phyloP scores from a whole-genome alignment of 139 green algal species.

The Closterium sp. region DNA sequence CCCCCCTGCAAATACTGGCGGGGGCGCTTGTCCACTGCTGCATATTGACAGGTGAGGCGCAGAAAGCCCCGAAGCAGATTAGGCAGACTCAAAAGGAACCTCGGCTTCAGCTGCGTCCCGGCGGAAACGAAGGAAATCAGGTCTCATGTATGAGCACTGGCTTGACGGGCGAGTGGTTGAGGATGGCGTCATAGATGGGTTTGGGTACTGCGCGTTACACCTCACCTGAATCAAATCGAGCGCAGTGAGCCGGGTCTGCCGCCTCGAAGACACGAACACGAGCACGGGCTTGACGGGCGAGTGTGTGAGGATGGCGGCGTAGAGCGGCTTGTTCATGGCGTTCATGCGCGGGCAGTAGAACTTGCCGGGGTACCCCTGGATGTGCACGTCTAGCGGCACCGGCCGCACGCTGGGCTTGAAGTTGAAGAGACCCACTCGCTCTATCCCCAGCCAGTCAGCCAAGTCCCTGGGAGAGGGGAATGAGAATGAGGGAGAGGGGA shows the following conservation, averaged over 20 bases:
- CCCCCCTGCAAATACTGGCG: too few relatives aligned
- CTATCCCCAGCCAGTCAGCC: constrained; percentile 89
- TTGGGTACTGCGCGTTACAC: constrained; percentile 98
- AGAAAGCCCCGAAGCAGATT: too few relatives aligned
- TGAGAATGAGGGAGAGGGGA: neutral
- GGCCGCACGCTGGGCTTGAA: constrained; percentile 93
- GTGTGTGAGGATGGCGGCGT: constrained; percentile 91
- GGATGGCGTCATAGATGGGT: constrained; percentile 90
- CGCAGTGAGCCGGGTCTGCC: constrained; percentile 93
- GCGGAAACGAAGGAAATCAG: constrained; percentile 85
- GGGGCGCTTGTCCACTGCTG: too few relatives aligned
- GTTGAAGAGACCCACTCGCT: constrained; percentile 85
- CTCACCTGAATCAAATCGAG: constrained; percentile 85
- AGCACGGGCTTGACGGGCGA: constrained; percentile 89
- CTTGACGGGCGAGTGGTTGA: constrained; percentile 85
- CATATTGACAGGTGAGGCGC: too few relatives aligned
- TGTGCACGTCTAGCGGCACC: constrained; percentile 92
- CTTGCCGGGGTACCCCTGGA: constrained; percentile 88
- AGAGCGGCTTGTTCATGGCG: constrained; percentile 97
- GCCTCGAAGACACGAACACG: constrained; percentile 82
- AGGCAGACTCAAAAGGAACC: too few relatives aligned
- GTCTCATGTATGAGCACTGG: constrained; percentile 90
- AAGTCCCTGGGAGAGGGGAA: constrained; percentile 66
- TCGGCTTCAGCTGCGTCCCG: too few relatives aligned
- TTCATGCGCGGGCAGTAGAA: constrained; percentile 97